These are phyloP conservation scores for Entomortierella chlamydospora DNA, from an alignment of 192 early-diverging fungal genomes.

Conservation along the genomic window DNA sequence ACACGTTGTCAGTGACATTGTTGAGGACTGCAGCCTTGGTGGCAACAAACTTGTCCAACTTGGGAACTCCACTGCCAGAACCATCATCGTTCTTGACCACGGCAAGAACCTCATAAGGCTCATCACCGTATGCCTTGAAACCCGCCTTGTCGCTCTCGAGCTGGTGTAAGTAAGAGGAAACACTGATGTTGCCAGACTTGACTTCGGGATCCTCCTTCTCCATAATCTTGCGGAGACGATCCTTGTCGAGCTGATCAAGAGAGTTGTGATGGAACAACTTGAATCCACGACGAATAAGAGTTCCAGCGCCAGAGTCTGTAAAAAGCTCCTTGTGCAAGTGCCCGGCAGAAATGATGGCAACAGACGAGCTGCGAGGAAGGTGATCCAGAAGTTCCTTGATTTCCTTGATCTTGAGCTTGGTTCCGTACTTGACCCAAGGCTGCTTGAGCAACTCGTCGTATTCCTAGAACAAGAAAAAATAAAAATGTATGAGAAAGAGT, in stretches of 20 bases:
- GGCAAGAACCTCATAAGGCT: conserved; percentile 92
- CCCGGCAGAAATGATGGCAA: conserved; percentile 98
- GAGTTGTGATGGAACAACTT: conserved; percentile 80
- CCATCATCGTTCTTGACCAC: conserved; percentile 72
- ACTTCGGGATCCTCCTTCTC: conserved; percentile 80
- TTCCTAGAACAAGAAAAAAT: conserved; percentile 68
- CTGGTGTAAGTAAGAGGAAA: conserved; percentile 78
- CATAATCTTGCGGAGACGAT: conserved; percentile 84
- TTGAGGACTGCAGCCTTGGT: conserved; percentile 89
- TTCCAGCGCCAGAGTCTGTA: conserved; percentile 97
- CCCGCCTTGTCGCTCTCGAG: conserved; percentile 68
- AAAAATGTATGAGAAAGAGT: neutral
- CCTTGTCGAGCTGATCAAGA: conserved; percentile 78
- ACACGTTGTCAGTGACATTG: conserved; percentile 97
- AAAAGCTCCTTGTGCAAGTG: conserved; percentile 99
- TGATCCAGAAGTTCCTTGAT: conserved; percentile 97
- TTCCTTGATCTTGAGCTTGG: conserved; percentile 97
- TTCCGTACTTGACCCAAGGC: conserved; percentile 97
- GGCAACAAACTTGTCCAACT: conserved; percentile 92
- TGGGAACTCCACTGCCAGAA: conserved; percentile 61
- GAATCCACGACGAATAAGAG: conserved; percentile 96
- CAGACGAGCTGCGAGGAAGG: conserved; percentile 96
- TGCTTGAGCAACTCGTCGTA: conserved; percentile 95
- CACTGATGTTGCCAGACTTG: conserved; percentile 71
- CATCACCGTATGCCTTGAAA: conserved; percentile 90